phyloP scores from a whole-genome alignment of 371 early-diverging fungal species.

The Lichtheimia corymbifera region DNA sequence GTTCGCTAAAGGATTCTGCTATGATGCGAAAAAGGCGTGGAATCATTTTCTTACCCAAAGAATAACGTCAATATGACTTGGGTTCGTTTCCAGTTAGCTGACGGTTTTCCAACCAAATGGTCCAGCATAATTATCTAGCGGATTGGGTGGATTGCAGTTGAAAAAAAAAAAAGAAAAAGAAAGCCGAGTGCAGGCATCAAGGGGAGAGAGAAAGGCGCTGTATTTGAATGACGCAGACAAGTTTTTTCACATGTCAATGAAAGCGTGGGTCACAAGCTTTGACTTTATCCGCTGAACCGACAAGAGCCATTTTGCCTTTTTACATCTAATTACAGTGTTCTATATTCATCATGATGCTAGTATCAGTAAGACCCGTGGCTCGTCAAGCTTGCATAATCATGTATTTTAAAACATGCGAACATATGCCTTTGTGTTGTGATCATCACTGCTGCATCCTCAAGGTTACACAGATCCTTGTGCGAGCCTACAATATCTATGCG shows the following conservation, averaged over 20 bases:
- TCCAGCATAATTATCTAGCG: conserved; percentile 72
- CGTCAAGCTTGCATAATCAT: no score
- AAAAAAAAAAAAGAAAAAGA: neutral
- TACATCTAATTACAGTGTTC: no score
- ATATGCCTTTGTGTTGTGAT: no score
- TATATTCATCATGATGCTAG: no score
- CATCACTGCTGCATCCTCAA: no score
- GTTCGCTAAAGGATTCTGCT: neutral
- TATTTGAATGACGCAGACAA: neutral
- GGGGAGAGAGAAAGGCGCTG: neutral
- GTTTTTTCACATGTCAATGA: conserved; percentile 2
- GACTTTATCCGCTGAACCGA: neutral
- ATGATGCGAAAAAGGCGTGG: no score
- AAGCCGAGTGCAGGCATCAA: neutral
- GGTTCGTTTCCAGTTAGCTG: conserved; percentile 83
- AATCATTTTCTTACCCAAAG: conserved; percentile 47
- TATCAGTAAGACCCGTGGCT: no score
- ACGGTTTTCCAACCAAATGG: conserved; percentile 90
- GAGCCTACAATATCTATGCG: no score
- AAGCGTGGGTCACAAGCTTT: conserved; percentile 4
- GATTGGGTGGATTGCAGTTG: neutral
- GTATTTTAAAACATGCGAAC: no score
- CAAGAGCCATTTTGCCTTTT: no score
- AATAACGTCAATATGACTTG: conserved; percentile 72
- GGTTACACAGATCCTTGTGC: no score